Evolutionary conservation across 768 basidiomycete species (phyloP).

Genomic region (Fibroporia radiculosa): DNA sequence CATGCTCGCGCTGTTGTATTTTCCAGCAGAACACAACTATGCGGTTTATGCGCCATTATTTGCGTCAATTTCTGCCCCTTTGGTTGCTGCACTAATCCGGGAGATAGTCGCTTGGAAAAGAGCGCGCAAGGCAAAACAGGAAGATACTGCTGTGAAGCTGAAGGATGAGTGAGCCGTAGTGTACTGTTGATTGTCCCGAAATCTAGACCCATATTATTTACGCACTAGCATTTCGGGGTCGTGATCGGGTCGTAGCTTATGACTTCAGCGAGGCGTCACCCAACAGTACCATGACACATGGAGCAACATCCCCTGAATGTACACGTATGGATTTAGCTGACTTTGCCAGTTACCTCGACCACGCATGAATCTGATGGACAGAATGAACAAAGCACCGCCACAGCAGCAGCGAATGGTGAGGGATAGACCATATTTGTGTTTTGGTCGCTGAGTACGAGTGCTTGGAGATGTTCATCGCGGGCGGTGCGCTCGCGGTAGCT

Average conservation of each 20-base stretch:
- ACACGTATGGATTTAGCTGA: too few species aligned
- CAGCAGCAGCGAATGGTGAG: neutral
- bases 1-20: conserved; percentile 93
- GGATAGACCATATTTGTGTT: neutral
- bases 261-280: too few species aligned
- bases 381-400: neutral
- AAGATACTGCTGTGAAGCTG: neutral
- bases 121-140: conserved; percentile 13
- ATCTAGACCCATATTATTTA: neutral
- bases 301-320: too few species aligned
- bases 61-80: conserved; percentile 80
- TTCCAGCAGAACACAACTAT: conserved; percentile 96
- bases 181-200: neutral
- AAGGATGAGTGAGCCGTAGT: neutral
- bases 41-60: conserved; percentile 96
- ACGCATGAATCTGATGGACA: too few species aligned
- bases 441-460: neutral
- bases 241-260: too few species aligned
- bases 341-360: too few species aligned
- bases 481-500: neutral
- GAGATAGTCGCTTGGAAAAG: conserved; percentile 60
- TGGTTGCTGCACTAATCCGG: conserved; percentile 65
- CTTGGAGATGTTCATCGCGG: neutral
- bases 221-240: too few species aligned
- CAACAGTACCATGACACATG: too few species aligned